Base-by-base conservation (phyloP, 192 early-diverging fungal genomes). In the Oehlia diaphana region DNA sequence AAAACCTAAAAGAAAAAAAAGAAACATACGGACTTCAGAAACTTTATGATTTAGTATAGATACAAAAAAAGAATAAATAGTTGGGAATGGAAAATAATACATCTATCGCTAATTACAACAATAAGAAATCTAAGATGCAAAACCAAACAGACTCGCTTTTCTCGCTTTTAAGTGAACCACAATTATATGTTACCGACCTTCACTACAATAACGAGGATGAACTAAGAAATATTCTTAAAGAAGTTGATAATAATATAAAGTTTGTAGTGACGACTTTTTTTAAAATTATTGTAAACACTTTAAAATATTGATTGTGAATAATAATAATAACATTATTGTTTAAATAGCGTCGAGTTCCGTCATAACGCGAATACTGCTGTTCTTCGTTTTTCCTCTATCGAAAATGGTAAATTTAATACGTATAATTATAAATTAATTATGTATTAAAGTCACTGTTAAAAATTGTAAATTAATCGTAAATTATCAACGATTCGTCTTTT, bases 361-460 rank as follows among this genome's bases (percentile, higher is more conserved):
- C 75, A 10, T 58, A 39, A 31, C 61, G 5, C 26, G 12, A 37
- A 39, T 50, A 63, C 37, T 44, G 84, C 82, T 21, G 68, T 76
- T 58, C 77, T 87, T 13, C 72, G 63, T 37, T 87, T 87, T 68
- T 4, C 67, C 2, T 75, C 44, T 21, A 80, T 71, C 65, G 82
- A 82, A 21, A 68, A 79, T 70, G 84, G 84, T 83, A 83, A 28
- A 4, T 14, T 75, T 26, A 4, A 61, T 33, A 35, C 47, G 44
- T 1, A n/a, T 44, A 66, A 42, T 19, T 44, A 39, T 76, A 28
- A 6, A 44, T 44, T 31, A 42, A 13, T 70, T n/a, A 66, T 62
- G 64, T 72, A 49, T 44, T 42, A 42, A 37, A 23, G 47, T 47
- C 44, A 3, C 44, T 12, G 23, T 42, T 31, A 63, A 4, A 28